phyloP scores from a whole-genome alignment of 2,329 filamentous ascomycete genomes.

The Hymenoscyphus fructigenus region DNA sequence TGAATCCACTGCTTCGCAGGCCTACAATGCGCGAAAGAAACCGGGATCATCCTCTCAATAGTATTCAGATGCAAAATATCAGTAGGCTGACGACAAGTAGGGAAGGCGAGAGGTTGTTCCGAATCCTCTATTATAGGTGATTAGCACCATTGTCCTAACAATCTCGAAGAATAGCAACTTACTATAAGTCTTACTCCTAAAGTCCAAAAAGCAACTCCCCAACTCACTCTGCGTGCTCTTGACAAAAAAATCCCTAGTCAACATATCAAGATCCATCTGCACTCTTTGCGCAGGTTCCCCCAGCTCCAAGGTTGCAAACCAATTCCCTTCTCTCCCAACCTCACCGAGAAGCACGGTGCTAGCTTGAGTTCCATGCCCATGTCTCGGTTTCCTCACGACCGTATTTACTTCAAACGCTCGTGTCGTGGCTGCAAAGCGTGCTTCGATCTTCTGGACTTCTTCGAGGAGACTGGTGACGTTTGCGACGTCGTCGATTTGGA shows the following conservation, averaged over 20 bases:
- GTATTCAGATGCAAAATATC: constrained; percentile 22
- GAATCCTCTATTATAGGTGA: constrained; percentile 16
- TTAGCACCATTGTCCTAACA: not conserved
- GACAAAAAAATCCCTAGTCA: constrained; percentile 25
- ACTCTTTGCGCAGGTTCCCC: constrained; percentile 25
- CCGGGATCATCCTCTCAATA: constrained; percentile 13
- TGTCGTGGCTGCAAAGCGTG: constrained; percentile 22
- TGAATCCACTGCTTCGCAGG: constrained; percentile 25
- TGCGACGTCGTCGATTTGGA: constrained; percentile 17
- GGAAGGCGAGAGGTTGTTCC: constrained; percentile 19
- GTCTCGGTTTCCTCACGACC: constrained; percentile 23
- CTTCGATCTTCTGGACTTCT: constrained; percentile 18
- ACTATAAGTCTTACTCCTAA: constrained; percentile 26
- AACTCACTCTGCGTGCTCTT: constrained; percentile 22
- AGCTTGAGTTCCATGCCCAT: constrained; percentile 21
- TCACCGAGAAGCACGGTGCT: constrained; percentile 22
- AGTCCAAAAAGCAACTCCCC: constrained; percentile 18
- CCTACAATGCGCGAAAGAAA: constrained; percentile 28
- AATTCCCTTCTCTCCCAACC: constrained; percentile 23
- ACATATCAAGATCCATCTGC: constrained; percentile 28
- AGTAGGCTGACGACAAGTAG: constrained; percentile 21
- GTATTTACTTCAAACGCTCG: constrained; percentile 21
- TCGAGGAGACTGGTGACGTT: constrained; percentile 21
- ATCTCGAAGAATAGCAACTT: not conserved
- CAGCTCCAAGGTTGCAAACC: constrained; percentile 23